Evolutionary conservation across 768 basidiomycete genomes (phyloP).

Genomic region (Boletellus ananiceps): DNA sequence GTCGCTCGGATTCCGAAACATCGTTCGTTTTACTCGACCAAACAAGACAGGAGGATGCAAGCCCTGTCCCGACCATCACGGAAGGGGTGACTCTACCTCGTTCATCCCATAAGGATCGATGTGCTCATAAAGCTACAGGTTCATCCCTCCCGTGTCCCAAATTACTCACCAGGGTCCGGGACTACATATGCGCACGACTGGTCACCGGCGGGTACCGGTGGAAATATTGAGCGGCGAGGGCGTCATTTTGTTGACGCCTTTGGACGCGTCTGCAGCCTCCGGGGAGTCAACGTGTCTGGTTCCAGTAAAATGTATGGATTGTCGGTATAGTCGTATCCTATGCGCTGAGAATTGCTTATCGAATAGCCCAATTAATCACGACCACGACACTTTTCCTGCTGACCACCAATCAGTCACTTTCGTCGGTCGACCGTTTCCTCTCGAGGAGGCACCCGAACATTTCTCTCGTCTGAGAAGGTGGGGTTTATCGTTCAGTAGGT

Average conservation of each 20-base stretch:
- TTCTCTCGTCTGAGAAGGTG: constrained; percentile 76
- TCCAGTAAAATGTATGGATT: constrained; percentile 68
- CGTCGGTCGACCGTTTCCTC: constrained; percentile 85
- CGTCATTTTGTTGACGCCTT: constrained; percentile 78
- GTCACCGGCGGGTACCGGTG: constrained; percentile 54
- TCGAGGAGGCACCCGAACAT: constrained; percentile 84
- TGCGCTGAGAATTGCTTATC: not conserved
- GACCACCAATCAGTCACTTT: constrained; percentile 69
- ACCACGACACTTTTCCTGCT: constrained; percentile 63
- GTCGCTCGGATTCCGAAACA: constrained; percentile 36
- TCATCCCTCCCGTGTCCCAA: constrained; percentile 46
- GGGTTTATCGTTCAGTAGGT: constrained; percentile 83
- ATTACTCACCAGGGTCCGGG: constrained; percentile 45
- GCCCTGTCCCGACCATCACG: not conserved
- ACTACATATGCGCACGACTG: constrained; percentile 70
- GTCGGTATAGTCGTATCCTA: constrained; percentile 12
- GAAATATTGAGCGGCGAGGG: constrained; percentile 55
- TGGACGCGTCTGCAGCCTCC: constrained; percentile 73
- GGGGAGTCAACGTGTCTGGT: constrained; percentile 86
- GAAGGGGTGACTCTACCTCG: constrained; percentile 2
- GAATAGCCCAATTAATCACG: constrained; percentile 62
- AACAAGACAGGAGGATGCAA: not conserved
- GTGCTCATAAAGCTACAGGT: constrained; percentile 10
- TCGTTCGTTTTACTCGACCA: constrained; percentile 47
- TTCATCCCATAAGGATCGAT: not conserved